Evolutionary conservation across 805 yeast species (phyloP).

Genomic region (Ogataea wickerhamii): DNA sequence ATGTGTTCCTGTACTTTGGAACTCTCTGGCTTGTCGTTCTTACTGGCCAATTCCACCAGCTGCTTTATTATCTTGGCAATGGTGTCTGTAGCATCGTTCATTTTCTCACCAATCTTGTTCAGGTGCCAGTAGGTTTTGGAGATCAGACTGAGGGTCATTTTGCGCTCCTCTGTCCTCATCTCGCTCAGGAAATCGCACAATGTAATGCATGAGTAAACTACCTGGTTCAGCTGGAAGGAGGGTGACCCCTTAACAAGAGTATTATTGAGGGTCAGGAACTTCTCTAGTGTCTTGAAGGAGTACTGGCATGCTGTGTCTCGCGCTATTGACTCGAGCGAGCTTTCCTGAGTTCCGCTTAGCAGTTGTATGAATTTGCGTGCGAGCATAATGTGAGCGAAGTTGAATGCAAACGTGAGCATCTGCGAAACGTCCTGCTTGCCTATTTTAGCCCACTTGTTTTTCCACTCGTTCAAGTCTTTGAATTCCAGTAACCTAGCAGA

Average conservation of each 20-base stretch:
- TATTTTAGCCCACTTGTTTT: slow-evolving; percentile 40
- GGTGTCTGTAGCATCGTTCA: slow-evolving; percentile 57
- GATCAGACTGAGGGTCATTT: slow-evolving; percentile 42
- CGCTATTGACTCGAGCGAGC: slow-evolving; percentile 11
- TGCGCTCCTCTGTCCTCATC: slow-evolving; percentile 38
- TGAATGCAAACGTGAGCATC: slow-evolving; percentile 44
- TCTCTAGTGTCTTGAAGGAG: slow-evolving; percentile 43
- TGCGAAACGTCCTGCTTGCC: slow-evolving; percentile 48
- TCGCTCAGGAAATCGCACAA: slow-evolving; percentile 44
- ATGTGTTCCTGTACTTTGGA: neutral
- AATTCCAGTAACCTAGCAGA: slow-evolving; percentile 23
- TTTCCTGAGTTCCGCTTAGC: slow-evolving; percentile 1
- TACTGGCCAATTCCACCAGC: slow-evolving; percentile 43
- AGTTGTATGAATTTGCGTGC: slow-evolving; percentile 33
- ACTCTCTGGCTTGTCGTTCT: slow-evolving; percentile 18
- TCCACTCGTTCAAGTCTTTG: slow-evolving; percentile 44
- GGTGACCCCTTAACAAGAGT: slow-evolving; percentile 54
- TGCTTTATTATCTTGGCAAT: slow-evolving; percentile 53
- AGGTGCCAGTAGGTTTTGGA: slow-evolving; percentile 57
- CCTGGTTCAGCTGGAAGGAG: slow-evolving; percentile 45
- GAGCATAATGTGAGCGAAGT: slow-evolving; percentile 44
- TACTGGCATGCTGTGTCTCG: slow-evolving; percentile 41
- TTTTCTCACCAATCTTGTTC: slow-evolving; percentile 52
- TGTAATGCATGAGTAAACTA: slow-evolving; percentile 52
- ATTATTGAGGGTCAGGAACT: slow-evolving; percentile 42